Evolutionary conservation across 2,329 filamentous ascomycete species (phyloP).

Genomic region (Rutstroemia sydowiana): DNA sequence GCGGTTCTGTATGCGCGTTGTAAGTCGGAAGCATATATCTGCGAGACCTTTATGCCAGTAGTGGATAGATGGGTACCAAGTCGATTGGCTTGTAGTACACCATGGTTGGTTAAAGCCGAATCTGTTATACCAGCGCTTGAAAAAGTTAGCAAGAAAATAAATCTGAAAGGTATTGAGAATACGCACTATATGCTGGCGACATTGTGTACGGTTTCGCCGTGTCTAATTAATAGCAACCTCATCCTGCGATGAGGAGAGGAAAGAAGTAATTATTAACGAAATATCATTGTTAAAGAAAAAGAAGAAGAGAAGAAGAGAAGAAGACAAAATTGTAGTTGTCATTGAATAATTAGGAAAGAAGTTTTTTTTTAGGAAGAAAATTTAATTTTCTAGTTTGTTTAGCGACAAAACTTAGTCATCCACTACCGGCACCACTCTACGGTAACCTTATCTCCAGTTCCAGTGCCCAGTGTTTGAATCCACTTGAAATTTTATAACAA

Average conservation of each 20-base stretch:
- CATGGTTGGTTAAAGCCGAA: constrained; percentile 74
- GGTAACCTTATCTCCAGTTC: too few species aligned
- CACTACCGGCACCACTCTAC: too few species aligned
- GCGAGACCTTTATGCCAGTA: constrained; percentile 53
- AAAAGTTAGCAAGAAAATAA: constrained; percentile 12
- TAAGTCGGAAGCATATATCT: constrained; percentile 73
- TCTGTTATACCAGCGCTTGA: constrained; percentile 71
- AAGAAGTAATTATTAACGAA: constrained; percentile 16
- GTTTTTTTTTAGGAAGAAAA: not conserved
- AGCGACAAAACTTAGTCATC: too few species aligned
- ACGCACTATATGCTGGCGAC: constrained; percentile 67
- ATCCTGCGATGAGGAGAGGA: constrained; percentile 34
- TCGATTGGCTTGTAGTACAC: constrained; percentile 67
- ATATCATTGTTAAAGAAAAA: constrained; percentile 14
- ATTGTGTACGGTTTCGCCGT: constrained; percentile 89
- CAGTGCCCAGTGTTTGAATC: too few species aligned
- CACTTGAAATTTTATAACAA: too few species aligned
- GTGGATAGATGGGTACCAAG: constrained; percentile 61
- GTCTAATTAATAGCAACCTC: constrained; percentile 70
- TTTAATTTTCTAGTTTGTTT: too few species aligned
- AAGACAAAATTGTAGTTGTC: not conserved
- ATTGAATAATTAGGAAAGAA: not conserved
- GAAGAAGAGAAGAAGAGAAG: not conserved
- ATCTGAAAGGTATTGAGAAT: constrained; percentile 10
- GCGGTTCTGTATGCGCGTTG: constrained; percentile 68